A percentile compares a stretch with the other conserved stretches of the same genome.
These are phyloP conservation scores for Scedosporium aurantiacum DNA, from an alignment of 2,329 filamentous ascomycete species.

Conservation along the genomic window DNA sequence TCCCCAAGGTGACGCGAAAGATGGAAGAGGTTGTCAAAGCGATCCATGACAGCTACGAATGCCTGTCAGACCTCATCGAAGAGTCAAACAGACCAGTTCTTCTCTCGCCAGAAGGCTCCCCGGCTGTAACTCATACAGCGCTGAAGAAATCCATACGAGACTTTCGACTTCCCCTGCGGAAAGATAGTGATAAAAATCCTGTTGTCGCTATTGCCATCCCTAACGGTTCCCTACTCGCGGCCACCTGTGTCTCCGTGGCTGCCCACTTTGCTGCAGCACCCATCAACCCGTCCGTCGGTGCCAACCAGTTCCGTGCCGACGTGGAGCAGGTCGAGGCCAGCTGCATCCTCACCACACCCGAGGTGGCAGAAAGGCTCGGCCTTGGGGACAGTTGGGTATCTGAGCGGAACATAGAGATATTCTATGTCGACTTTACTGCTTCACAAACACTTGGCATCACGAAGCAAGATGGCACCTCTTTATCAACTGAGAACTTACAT, in stretches of 20 bases:
- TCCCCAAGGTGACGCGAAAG: conserved; percentile 10
- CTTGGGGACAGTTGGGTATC: conserved; percentile 20
- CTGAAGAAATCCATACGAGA: conserved; percentile 20
- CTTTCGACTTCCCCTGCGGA: conserved; percentile 20
- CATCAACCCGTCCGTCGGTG: conserved; percentile 35
- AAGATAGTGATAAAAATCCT: conserved; percentile 20
- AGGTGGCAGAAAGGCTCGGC: conserved; percentile 27
- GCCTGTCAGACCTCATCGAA: conserved; percentile 26
- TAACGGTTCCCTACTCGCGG: conserved; percentile 41
- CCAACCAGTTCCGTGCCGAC: conserved; percentile 39
- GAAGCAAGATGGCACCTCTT: conserved; percentile 9
- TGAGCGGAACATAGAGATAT: conserved; percentile 24
- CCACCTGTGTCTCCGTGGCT: conserved; percentile 35
- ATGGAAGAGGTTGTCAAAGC: conserved; percentile 13
- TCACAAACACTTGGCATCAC: conserved; percentile 3
- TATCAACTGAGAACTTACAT: conserved; percentile 4
- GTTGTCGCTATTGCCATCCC: conserved; percentile 39
- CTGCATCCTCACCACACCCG: conserved; percentile 31
- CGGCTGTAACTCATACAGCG: conserved; percentile 20
- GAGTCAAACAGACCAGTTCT: conserved; percentile 18
- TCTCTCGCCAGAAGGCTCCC: conserved; percentile 13
- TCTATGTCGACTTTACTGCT: conserved; percentile 19
- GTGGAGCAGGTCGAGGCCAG: conserved; percentile 34
- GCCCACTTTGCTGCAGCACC: conserved; percentile 41
- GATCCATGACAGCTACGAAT: conserved; percentile 21